A percentile compares a stretch with the other conserved stretches of the same genome.
These are phyloP conservation scores for Neurospora sp. DNA, from an alignment of 495 filamentous ascomycete species.

Conservation along the genomic window DNA sequence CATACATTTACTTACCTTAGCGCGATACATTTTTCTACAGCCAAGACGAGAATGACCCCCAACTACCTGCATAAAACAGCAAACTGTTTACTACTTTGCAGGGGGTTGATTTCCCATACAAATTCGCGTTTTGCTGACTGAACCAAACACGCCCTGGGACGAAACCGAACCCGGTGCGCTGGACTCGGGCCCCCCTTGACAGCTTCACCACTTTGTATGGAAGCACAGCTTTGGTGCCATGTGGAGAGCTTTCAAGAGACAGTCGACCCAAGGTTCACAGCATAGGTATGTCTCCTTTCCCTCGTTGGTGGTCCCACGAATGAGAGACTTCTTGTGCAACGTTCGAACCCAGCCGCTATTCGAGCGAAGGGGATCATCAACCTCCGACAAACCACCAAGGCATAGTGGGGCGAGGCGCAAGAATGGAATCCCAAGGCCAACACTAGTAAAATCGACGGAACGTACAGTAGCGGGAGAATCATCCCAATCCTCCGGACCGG, in stretches of 20 bases:
- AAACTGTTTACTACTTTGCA: no score
- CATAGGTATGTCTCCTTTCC: background rate
- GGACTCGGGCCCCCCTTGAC: background rate
- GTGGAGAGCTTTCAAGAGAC: background rate
- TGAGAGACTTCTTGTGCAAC: background rate
- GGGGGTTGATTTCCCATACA: no score
- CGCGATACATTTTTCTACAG: no score
- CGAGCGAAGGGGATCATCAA: background rate
- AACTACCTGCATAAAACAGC: no score
- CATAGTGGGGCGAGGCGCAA: background rate
- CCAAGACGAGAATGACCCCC: no score
- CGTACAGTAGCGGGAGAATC: background rate
- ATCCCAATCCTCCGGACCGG: background rate
- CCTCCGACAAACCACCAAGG: background rate
- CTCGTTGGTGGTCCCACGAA: background rate
- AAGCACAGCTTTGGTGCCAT: background rate
- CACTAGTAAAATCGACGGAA: background rate
- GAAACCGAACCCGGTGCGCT: background rate
- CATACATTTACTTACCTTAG: no score
- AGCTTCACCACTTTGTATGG: background rate
- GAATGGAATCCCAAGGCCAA: background rate
- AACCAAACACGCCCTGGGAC: no score
- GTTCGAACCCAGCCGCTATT: background rate
- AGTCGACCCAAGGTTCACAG: background rate
- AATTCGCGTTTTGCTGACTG: no score